Evolutionary conservation across 495 filamentous ascomycete genomes (phyloP).

Genomic region (Chaetomium fimeti): DNA sequence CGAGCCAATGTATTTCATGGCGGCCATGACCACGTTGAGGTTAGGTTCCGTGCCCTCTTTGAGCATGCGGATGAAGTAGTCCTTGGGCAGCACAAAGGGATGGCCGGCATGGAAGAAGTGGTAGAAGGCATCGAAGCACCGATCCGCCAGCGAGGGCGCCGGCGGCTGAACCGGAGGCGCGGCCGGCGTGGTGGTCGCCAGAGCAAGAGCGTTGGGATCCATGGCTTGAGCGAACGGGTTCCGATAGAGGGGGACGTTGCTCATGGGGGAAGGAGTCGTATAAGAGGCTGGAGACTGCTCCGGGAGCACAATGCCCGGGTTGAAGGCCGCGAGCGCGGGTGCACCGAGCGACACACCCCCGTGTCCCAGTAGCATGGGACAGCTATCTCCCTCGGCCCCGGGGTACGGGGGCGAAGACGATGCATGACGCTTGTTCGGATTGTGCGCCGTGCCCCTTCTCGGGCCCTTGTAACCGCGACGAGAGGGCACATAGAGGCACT

Average conservation of each 20-base stretch:
- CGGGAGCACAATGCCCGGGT: conserved; percentile 39
- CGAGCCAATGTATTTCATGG: conserved; percentile 69
- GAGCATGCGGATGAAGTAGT: conserved; percentile 44
- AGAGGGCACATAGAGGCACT: conserved; percentile 52
- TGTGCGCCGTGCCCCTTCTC: conserved; percentile 42
- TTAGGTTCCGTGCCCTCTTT: conserved; percentile 41
- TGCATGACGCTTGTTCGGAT: conserved; percentile 52
- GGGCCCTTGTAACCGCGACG: conserved; percentile 54
- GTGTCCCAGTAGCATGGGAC: conserved; percentile 49
- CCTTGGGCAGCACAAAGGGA: conserved; percentile 60
- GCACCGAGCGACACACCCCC: conserved; percentile 32
- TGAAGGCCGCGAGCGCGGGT: conserved; percentile 37
- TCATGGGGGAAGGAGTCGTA: conserved; percentile 33
- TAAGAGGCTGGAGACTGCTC: conserved; percentile 44
- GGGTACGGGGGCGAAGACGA: conserved; percentile 46
- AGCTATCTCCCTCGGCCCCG: conserved; percentile 36
- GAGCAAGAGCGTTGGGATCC: conserved; percentile 34
- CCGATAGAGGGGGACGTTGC: conserved; percentile 40
- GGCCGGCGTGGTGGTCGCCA: conserved; percentile 26
- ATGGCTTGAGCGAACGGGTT: conserved; percentile 37
- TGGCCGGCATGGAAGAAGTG: conserved; percentile 68
- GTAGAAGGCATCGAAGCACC: conserved; percentile 58
- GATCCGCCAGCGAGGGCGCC: conserved; percentile 41
- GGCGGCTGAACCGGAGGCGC: conserved; percentile 32
- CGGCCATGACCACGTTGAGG: conserved; percentile 51